A percentile compares a stretch with the other conserved stretches of the same genome.
phyloP scores from a whole-genome alignment of 2,329 filamentous ascomycete species.

The Drechslera avenae region DNA sequence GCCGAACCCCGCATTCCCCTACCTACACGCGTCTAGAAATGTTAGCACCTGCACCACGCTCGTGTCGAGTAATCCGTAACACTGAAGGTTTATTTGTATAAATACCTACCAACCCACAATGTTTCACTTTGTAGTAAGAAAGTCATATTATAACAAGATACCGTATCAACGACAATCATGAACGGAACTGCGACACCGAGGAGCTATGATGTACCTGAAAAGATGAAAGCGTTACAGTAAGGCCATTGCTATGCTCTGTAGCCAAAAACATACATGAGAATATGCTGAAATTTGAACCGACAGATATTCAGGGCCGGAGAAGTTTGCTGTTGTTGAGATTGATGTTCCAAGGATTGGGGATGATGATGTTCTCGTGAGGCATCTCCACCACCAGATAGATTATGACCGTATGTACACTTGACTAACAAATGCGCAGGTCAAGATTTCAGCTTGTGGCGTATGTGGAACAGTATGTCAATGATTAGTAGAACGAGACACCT shows the following conservation, averaged over 20 bases:
- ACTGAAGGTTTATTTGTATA: not conserved
- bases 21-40: slow-evolving; percentile 13
- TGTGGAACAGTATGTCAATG: slow-evolving; percentile 24
- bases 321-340: slow-evolving; percentile 26
- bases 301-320: slow-evolving; percentile 30
- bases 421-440: slow-evolving; percentile 27
- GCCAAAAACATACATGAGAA: no score
- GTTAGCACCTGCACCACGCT: not conserved
- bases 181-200: slow-evolving; percentile 2
- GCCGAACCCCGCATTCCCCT: slow-evolving; percentile 22
- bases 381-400: not conserved
- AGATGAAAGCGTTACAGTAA: slow-evolving; percentile 34
- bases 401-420: no score
- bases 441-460: slow-evolving; percentile 32
- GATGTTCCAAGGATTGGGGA: slow-evolving; percentile 25
- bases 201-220: slow-evolving; percentile 18
- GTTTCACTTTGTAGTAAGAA: not conserved
- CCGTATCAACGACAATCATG: not conserved
- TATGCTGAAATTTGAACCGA: no score
- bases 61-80: not conserved
- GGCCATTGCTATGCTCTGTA: no score
- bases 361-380: slow-evolving; percentile 31
- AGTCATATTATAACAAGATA: no score
- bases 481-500: not conserved
- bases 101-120: no score